Evolutionary conservation across 768 basidiomycete genomes (phyloP).

Genomic region (Lactarius vividus): DNA sequence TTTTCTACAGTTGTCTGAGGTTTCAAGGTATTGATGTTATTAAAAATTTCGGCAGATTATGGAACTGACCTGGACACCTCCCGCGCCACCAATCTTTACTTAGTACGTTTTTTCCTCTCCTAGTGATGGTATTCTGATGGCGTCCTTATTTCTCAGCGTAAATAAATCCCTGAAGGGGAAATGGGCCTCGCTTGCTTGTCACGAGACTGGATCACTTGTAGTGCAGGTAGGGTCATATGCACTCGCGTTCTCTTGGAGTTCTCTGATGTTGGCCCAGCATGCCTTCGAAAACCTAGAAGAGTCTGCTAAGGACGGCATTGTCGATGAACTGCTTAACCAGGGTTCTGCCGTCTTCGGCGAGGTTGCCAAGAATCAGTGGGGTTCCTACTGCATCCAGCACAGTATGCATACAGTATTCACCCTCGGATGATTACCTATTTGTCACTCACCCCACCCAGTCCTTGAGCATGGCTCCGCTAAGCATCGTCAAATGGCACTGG

Average conservation of each 20-base stretch:
- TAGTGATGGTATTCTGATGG: not conserved
- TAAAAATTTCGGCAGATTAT: conserved; percentile 55
- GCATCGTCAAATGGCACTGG: conserved; percentile 72
- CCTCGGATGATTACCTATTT: conserved; percentile 13
- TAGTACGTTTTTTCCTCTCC: conserved; percentile 51
- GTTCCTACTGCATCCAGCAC: conserved; percentile 83
- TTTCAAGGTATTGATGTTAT: conserved; percentile 18
- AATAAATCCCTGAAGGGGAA: conserved; percentile 86
- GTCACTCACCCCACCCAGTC: conserved; percentile 42
- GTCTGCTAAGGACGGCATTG: conserved; percentile 79
- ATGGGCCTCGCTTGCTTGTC: conserved; percentile 86
- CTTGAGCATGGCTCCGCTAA: conserved; percentile 80
- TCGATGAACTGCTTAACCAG: conserved; percentile 78
- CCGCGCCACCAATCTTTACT: conserved; percentile 84
- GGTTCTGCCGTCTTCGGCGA: conserved; percentile 66
- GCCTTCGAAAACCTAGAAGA: conserved; percentile 86
- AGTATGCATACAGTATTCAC: conserved; percentile 46
- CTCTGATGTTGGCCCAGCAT: conserved; percentile 46
- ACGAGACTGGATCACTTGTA: conserved; percentile 86
- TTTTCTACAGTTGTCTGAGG: conserved; percentile 1
- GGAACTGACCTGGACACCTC: conserved; percentile 85
- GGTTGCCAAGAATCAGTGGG: conserved; percentile 86
- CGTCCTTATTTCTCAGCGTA: conserved; percentile 47
- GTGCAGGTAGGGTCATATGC: conserved; percentile 57
- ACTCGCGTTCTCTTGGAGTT: not conserved